phyloP scores from a whole-genome alignment of 768 basidiomycete species.

The Neoboletus magnificus region DNA sequence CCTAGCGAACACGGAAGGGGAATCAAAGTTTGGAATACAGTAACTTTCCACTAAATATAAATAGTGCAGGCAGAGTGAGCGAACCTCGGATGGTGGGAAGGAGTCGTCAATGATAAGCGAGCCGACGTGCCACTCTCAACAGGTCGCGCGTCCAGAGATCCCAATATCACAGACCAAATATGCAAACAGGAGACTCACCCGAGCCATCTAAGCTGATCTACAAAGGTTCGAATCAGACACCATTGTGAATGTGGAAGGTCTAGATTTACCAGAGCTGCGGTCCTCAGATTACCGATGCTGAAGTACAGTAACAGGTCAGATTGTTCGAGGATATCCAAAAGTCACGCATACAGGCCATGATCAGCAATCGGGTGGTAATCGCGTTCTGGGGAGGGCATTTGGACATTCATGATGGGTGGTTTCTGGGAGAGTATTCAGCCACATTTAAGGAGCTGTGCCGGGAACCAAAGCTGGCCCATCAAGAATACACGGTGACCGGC shows the following conservation, averaged over 20 bases:
- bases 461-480: slow-evolving; percentile 8
- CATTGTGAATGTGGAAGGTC: not conserved
- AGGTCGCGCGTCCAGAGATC: not conserved
- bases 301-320: slow-evolving; percentile 6
- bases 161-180: not conserved
- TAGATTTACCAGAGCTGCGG: slow-evolving; percentile 62
- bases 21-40: slow-evolving; percentile 92
- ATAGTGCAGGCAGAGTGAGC: slow-evolving; percentile 1
- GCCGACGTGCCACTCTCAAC: not conserved
- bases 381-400: slow-evolving; percentile 49
- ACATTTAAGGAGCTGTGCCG: not conserved
- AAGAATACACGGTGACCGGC: slow-evolving; percentile 2
- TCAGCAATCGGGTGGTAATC: slow-evolving; percentile 76
- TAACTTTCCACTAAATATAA: slow-evolving; percentile 73
- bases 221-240: slow-evolving; percentile 2
- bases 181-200: slow-evolving; percentile 41
- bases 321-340: not conserved
- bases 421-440: not conserved
- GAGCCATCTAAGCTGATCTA: slow-evolving; percentile 79
- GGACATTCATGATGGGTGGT: slow-evolving; percentile 42
- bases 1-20: slow-evolving; percentile 87
- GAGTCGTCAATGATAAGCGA: not conserved
- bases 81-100: not conserved
- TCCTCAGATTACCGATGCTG: slow-evolving; percentile 82
- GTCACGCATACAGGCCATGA: slow-evolving; percentile 65